phyloP scores from a whole-genome alignment of 2,329 filamentous ascomycete genomes.

The Penicillium polonicum region DNA sequence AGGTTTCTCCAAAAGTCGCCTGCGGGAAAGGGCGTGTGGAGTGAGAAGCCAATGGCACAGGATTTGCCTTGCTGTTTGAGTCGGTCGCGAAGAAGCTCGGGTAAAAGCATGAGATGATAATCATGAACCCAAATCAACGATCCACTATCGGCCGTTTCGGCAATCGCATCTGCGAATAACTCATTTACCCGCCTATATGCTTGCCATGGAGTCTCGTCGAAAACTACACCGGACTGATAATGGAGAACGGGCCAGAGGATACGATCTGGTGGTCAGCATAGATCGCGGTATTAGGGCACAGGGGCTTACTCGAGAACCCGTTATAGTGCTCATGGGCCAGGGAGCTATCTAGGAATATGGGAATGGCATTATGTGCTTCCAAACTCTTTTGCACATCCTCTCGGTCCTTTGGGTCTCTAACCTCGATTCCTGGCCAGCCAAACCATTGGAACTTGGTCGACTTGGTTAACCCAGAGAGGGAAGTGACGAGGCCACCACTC shows the following conservation, averaged over 20 bases:
- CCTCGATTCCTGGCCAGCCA: conserved; percentile 87
- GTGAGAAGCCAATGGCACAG: conserved; percentile 90
- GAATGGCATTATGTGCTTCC: conserved; percentile 76
- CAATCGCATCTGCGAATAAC: conserved; percentile 80
- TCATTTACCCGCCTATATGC: conserved; percentile 88
- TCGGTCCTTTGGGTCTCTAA: conserved; percentile 71
- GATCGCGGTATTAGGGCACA: not conserved
- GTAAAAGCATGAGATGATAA: conserved; percentile 94
- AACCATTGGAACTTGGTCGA: conserved; percentile 93
- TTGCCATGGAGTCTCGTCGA: conserved; percentile 56
- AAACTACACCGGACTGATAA: conserved; percentile 13
- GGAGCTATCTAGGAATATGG: conserved; percentile 83
- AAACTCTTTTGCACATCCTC: conserved; percentile 68
- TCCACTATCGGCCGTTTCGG: conserved; percentile 76
- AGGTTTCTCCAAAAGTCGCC: conserved; percentile 91
- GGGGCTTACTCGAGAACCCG: conserved; percentile 77
- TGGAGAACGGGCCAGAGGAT: conserved; percentile 83
- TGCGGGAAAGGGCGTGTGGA: conserved; percentile 91
- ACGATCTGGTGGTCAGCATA: conserved; percentile 59
- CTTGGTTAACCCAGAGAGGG: conserved; percentile 82
- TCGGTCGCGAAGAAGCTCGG: conserved; percentile 77
- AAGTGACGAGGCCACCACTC: conserved; percentile 86
- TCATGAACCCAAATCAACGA: conserved; percentile 95
- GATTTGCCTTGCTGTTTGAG: conserved; percentile 70
- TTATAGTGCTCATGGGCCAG: conserved; percentile 93